Percentiles rank a stretch among this genome's conserved stretches.
phyloP scores from a whole-genome alignment of 2,329 filamentous ascomycete species.

The Colletotrichum sp. region DNA sequence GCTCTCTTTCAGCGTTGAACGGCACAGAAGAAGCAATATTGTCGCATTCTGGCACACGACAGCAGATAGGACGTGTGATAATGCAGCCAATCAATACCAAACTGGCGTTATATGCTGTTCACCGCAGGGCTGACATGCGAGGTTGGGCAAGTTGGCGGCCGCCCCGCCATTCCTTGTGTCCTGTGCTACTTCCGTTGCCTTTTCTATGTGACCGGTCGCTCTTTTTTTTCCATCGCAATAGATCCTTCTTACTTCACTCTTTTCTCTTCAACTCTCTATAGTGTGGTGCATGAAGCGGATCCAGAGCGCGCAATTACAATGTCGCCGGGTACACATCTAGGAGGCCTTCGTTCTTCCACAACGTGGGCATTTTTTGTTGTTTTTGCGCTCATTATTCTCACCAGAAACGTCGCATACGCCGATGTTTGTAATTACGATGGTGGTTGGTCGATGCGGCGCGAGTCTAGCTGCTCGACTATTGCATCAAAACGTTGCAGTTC shows the following conservation, averaged over 20 bases:
- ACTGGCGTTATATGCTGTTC: not conserved
- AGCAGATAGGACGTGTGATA: not conserved
- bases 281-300: too few relatives aligned
- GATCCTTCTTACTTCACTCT: not conserved
- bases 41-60: not conserved
- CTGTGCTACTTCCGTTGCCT: not conserved
- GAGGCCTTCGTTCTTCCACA: not conserved
- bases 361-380: not conserved
- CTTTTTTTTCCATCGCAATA: not conserved
- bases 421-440: not conserved
- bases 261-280: not conserved
- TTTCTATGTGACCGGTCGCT: not conserved
- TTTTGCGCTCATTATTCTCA: not conserved
- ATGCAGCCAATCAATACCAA: not conserved
- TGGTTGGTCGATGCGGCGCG: not conserved
- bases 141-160: not conserved
- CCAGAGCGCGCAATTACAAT: not conserved
- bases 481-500: not conserved
- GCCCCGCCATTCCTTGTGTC: not conserved
- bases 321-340: not conserved
- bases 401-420: rapidly evolving
- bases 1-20: not conserved
- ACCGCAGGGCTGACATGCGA: not conserved
- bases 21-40: not conserved
- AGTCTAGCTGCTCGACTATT: not conserved